A percentile compares a stretch with the other conserved stretches of the same genome.
phyloP scores from a whole-genome alignment of 2,329 filamentous ascomycete genomes.

The Xylariales sp. region DNA sequence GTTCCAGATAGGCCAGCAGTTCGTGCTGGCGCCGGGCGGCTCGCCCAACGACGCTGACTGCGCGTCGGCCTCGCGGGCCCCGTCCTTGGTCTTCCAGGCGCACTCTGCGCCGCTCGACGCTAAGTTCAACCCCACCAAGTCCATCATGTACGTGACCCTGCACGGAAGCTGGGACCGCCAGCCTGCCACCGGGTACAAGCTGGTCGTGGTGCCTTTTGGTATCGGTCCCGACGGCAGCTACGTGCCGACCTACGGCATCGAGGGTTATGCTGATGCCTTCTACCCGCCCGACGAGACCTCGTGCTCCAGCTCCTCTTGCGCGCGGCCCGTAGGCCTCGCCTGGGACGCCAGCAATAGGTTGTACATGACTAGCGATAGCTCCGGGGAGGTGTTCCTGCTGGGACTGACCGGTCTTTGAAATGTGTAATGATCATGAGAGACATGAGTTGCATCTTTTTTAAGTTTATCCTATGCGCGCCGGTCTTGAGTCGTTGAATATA shows the following conservation, averaged over 20 bases:
- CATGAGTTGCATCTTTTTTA: no score
- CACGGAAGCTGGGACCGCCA: conserved; percentile 51
- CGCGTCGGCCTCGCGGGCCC: conserved; percentile 17
- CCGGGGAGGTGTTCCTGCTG: conserved; percentile 38
- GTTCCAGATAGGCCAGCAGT: conserved; percentile 28
- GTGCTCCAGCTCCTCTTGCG: conserved; percentile 42
- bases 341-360: conserved; percentile 39
- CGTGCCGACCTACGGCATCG: conserved; percentile 20
- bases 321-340: conserved; percentile 45
- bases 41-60: conserved; percentile 21
- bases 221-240: conserved; percentile 21
- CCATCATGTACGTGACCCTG: conserved; percentile 55
- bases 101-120: conserved; percentile 63
- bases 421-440: no score
- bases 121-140: conserved; percentile 53
- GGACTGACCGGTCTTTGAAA: no score
- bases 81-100: conserved; percentile 47
- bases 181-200: conserved; percentile 29
- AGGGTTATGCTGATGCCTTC: conserved; percentile 42
- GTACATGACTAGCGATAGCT: conserved; percentile 49
- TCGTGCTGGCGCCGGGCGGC: conserved; percentile 18
- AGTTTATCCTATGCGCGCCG: no score
- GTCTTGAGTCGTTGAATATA: no score
- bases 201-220: conserved; percentile 29
- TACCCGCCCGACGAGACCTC: conserved; percentile 38